A percentile compares a stretch with the other conserved stretches of the same genome.
phyloP scores from a whole-genome alignment of 2,329 filamentous ascomycete genomes.

The Pyrenochaeta sp. region DNA sequence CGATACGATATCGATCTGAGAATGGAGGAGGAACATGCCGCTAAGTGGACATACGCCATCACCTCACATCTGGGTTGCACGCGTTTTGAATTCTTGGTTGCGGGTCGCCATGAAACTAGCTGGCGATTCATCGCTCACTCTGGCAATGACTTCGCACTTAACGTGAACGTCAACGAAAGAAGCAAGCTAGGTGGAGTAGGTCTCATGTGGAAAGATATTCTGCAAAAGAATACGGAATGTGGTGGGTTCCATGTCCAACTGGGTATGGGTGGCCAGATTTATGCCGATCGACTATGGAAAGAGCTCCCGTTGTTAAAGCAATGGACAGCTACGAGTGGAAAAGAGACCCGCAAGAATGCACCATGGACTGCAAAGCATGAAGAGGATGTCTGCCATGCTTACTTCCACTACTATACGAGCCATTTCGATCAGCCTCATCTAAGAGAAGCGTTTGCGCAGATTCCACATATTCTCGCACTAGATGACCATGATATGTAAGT shows the following conservation, averaged over 20 bases:
- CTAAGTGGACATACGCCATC: conserved; percentile 97
- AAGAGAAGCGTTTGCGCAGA: conserved; percentile 95
- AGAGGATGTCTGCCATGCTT: conserved; percentile 93
- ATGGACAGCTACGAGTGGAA: conserved; percentile 91
- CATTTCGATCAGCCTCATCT: conserved; percentile 97
- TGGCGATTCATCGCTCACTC: conserved; percentile 98
- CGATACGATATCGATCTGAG: conserved; percentile 89
- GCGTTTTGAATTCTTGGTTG: conserved; percentile 96
- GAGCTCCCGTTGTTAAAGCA: conserved; percentile 93
- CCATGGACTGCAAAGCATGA: conserved; percentile 94
- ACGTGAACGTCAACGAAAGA: conserved; percentile 85
- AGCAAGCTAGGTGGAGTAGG: conserved; percentile 86
- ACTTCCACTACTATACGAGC: conserved; percentile 98
- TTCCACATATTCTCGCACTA: conserved; percentile 89
- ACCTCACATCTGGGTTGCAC: conserved; percentile 97
- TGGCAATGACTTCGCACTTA: conserved; percentile 92
- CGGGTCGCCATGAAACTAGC: conserved; percentile 84
- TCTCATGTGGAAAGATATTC: conserved; percentile 98
- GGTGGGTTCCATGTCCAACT: conserved; percentile 95
- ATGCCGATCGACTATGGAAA: conserved; percentile 94
- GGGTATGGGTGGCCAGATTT: conserved; percentile 92
- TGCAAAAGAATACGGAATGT: conserved; percentile 96
- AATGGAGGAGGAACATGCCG: conserved; percentile 80
- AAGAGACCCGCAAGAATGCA: conserved; percentile 89
- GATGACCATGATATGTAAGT: conserved; percentile 98